Conservation (phyloP, 306 rosid genomes). For the Cicer arietinum region DNA sequence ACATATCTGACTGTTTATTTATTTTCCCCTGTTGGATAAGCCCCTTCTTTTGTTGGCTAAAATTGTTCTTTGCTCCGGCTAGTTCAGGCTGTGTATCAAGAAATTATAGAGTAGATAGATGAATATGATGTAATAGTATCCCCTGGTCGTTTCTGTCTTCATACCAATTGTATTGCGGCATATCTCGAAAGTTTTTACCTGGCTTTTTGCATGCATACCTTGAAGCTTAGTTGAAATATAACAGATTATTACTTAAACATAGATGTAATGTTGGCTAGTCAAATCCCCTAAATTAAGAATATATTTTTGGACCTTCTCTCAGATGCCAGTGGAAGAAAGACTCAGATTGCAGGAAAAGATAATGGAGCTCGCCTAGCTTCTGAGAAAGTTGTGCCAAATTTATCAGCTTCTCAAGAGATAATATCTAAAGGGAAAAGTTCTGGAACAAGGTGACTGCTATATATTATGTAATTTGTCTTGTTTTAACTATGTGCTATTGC, state of each 20-base stretch:
- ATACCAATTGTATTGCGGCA: slow-evolving; percentile 35
- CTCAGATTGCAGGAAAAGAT: slow-evolving; percentile 65
- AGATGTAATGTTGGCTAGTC: slow-evolving; percentile 40
- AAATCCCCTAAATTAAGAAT: slow-evolving; percentile 36
- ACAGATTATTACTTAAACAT: slow-evolving; percentile 33
- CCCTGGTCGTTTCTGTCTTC: slow-evolving; percentile 37
- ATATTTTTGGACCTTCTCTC: slow-evolving; percentile 47
- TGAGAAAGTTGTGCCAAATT: slow-evolving; percentile 62
- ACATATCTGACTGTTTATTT: slow-evolving; percentile 25
- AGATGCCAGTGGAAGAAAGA: slow-evolving; percentile 80
- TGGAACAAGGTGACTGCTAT: slow-evolving; percentile 58
- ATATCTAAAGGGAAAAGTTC: slow-evolving; percentile 63
- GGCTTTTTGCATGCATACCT: slow-evolving; percentile 25
- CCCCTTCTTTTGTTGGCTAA: slow-evolving; percentile 2
- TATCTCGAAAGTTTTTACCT: slow-evolving; percentile 31
- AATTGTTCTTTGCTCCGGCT: slow-evolving; percentile 33
- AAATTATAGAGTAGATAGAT: slow-evolving; percentile 33
- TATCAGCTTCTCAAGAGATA: slow-evolving; percentile 63
- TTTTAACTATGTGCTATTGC: slow-evolving; percentile 3
- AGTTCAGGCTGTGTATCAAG: slow-evolving; percentile 3
- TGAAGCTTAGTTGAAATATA: slow-evolving; percentile 35
- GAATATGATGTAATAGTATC: slow-evolving; percentile 36
- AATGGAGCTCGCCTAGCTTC: slow-evolving; percentile 66
- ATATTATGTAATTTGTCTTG: slow-evolving; percentile 14
- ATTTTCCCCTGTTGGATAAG: slow-evolving; percentile 15